Evolutionary conservation across 2,329 filamentous ascomycete species (phyloP), one percentile per base, ranked within the genome.

Genomic region (Arthrobotrys musiformis): DNA sequence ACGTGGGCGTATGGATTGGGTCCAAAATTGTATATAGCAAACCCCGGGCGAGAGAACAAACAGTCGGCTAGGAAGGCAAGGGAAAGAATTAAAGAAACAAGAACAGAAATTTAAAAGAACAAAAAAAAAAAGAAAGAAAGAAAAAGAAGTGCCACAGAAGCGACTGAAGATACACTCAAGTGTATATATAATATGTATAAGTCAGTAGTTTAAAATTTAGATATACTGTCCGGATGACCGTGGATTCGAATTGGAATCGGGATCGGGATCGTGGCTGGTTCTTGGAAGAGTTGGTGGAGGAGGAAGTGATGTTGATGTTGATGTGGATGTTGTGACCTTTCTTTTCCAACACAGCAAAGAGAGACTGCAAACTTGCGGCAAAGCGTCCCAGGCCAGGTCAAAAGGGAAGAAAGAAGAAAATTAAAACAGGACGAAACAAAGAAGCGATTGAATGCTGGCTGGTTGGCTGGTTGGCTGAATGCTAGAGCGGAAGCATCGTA

Each of bases 401-500:
- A n/a, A n/a, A n/a, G n/a, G n/a, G n/a, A n/a, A n/a, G n/a, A n/a
- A 64, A 17, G 24, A 8, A 60, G 46, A 15, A 26, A 52, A 28
- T 42, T 42, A 5, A 5, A 42, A 42, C 15, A 42, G 37, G 37
- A 56, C 15, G 46, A 24, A 52, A 28, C 30, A 66, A 42, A 19
- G 42, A 62, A 70, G 35, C 67, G 68, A 72, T 58, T 52, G 63
- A 40, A 48, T 46, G 24, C 48, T 15, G 60, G n/a, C n/a, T n/a
- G n/a, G n/a, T n/a, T n/a, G n/a, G n/a, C 28, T 56, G 19, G 52
- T 24, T 46, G 44, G 26, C 54, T 30, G 48, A 40, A 56, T 37
- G 62, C 61, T 66, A 75, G 19, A 75, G 63, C 13, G 63, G 63
- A 62, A 56, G 54, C 70, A 75, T 75, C 37, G 44, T 58, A 54